Percentiles rank a stretch among this genome's conserved stretches.
Evolutionary conservation across 257 asterid genomes (phyloP).

Genomic region (Galeopsis tetrahit): DNA sequence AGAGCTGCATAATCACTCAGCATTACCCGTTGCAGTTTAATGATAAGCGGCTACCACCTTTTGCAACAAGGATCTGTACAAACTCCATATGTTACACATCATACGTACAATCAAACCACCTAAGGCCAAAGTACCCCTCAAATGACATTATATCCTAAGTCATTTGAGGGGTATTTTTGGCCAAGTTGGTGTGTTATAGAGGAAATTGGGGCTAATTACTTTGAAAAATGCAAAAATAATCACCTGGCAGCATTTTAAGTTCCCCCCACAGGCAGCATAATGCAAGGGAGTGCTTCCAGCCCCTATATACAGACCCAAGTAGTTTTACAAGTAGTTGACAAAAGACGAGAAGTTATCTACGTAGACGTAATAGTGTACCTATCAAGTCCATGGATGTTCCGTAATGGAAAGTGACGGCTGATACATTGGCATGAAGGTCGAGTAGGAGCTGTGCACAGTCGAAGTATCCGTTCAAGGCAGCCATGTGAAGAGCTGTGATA

Average conservation of each 20-base stretch:
- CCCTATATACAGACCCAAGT: constrained; percentile 47
- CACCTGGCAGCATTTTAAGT: constrained; percentile 96
- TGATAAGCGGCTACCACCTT: constrained; percentile 87
- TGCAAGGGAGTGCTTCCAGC: constrained; percentile 99
- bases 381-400: constrained; percentile 97
- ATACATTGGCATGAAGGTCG: constrained; percentile 80
- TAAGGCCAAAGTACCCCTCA: too few species aligned
- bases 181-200: too few species aligned
- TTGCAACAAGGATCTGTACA: constrained; percentile 84
- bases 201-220: too few species aligned
- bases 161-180: too few species aligned
- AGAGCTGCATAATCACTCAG: background rate
- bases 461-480: constrained; percentile 93
- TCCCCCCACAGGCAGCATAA: constrained; percentile 99
- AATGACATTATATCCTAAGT: too few species aligned
- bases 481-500: constrained; percentile 98
- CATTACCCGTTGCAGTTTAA: constrained; percentile 93
- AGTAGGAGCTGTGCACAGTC: constrained; percentile 96
- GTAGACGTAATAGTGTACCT: constrained; percentile 45
- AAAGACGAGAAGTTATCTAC: constrained; percentile 7
- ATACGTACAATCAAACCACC: too few species aligned
- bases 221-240: constrained; percentile 15
- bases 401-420: constrained; percentile 85
- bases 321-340: background rate
- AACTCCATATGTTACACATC: background rate